Conservation (phyloP, 2,329 filamentous ascomycete species). For the Colletotrichum eremochloae region DNA sequence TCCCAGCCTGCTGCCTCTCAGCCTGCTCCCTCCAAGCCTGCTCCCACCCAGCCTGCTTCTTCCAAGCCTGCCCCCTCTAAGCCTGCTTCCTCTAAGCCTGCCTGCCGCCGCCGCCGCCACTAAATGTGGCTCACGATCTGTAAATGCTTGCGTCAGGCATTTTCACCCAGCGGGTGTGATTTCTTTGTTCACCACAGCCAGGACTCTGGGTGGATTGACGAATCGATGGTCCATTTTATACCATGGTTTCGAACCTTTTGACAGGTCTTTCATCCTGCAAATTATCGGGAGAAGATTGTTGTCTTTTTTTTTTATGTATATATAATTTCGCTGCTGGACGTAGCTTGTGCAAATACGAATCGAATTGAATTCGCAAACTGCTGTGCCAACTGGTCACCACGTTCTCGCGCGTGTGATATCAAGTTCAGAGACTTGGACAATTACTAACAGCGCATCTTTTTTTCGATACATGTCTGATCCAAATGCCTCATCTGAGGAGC, state of each 20-base stretch:
- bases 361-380: conserved; percentile 10
- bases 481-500: conserved; percentile 38
- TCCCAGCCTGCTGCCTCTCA: too few species aligned
- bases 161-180: background rate
- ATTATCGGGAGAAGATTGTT: background rate
- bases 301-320: conserved; percentile 6
- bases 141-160: background rate
- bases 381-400: background rate
- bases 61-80: background rate
- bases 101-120: background rate
- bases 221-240: background rate
- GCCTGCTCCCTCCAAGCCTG: too few species aligned
- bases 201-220: background rate
- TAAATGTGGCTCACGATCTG: background rate
- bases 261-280: background rate
- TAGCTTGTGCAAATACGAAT: conserved; percentile 25
- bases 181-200: background rate
- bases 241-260: background rate
- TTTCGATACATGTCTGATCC: background rate
- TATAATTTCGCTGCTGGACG: conserved; percentile 30
- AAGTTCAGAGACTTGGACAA: background rate
- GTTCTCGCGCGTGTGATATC: background rate
- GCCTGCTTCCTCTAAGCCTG: conserved; percentile 6
- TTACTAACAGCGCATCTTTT: rapidly evolving
- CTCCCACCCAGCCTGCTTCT: background rate